Conservation (phyloP, 1,139 yeast genomes). For the Oligophagozyma castellii region DNA sequence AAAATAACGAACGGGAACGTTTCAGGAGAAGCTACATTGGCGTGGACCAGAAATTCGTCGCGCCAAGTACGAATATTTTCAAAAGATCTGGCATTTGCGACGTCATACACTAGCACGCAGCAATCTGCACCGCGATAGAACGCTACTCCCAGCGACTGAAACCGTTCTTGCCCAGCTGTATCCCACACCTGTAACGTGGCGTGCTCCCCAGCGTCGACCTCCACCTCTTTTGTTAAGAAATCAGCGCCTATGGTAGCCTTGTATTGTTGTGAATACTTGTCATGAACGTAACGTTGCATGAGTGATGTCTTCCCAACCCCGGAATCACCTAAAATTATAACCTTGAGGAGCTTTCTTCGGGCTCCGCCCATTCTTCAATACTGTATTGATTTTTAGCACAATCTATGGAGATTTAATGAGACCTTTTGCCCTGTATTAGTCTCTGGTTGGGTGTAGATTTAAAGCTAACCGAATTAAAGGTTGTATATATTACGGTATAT, state of each 20-base stretch:
- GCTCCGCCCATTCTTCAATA: constrained; percentile 44
- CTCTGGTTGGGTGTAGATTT: too few species aligned
- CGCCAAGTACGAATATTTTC: constrained; percentile 87
- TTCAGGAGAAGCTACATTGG: constrained; percentile 85
- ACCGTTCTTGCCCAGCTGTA: constrained; percentile 97
- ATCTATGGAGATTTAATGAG: too few species aligned
- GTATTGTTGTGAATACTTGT: constrained; percentile 88
- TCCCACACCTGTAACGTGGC: constrained; percentile 94
- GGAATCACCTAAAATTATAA: constrained; percentile 89
- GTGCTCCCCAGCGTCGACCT: constrained; percentile 58
- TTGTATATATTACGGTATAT: too few species aligned
- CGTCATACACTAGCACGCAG: constrained; percentile 91
- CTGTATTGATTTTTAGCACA: background rate
- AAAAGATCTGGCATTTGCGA: constrained; percentile 83
- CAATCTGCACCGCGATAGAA: constrained; percentile 98
- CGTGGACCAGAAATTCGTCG: constrained; percentile 88
- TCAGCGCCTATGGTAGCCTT: constrained; percentile 98
- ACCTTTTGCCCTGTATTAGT: too few species aligned
- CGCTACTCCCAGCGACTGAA: constrained; percentile 93
- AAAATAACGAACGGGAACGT: constrained; percentile 89
- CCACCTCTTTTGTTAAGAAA: constrained; percentile 80
- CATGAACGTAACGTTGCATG: constrained; percentile 92
- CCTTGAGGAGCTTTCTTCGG: constrained; percentile 84
- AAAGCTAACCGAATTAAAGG: too few species aligned
- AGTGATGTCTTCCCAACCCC: constrained; percentile 97